phyloP scores from a whole-genome alignment of 31 red algal genomes.

The Odonthalia washingtoniensis region DNA sequence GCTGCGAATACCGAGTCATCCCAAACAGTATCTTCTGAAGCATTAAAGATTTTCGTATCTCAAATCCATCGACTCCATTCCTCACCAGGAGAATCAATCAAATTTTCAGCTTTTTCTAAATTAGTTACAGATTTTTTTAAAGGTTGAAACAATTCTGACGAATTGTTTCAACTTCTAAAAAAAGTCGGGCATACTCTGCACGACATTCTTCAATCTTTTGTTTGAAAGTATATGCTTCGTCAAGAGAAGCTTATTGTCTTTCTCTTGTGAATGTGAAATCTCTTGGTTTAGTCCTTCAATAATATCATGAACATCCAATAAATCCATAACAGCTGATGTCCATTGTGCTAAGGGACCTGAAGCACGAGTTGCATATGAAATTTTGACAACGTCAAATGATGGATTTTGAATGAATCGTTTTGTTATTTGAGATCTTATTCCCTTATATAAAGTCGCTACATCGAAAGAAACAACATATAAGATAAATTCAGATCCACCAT shows the following conservation, averaged over 20 bases:
- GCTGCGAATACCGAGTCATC: constrained; percentile 75
- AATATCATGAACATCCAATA: constrained; percentile 60
- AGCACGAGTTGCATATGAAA: constrained; percentile 72
- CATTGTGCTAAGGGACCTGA: constrained; percentile 84
- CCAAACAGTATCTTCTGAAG: constrained; percentile 69
- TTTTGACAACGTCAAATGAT: constrained; percentile 69
- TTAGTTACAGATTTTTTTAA: constrained; percentile 68
- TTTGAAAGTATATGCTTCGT: constrained; percentile 43
- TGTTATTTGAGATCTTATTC: constrained; percentile 40
- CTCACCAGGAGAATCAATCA: constrained; percentile 74
- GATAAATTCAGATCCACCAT: constrained; percentile 86
- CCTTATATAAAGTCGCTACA: constrained; percentile 52
- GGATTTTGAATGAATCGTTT: constrained; percentile 64
- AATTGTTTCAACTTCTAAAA: constrained; percentile 70
- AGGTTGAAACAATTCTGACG: constrained; percentile 69
- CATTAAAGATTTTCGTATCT: constrained; percentile 62
- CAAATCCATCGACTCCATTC: constrained; percentile 81
- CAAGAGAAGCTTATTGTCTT: constrained; percentile 62
- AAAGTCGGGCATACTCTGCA: constrained; percentile 66
- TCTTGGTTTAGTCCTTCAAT: constrained; percentile 70
- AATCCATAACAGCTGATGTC: constrained; percentile 76
- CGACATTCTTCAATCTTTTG: constrained; percentile 69
- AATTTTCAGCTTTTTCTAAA: constrained; percentile 60
- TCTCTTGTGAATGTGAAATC: constrained; percentile 58
- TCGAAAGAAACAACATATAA: constrained; percentile 74